Percentiles rank a stretch among this genome's conserved stretches.
These are phyloP conservation scores for Myxozyma mucilagina DNA, from an alignment of 805 yeast genomes.

Conservation along the genomic window DNA sequence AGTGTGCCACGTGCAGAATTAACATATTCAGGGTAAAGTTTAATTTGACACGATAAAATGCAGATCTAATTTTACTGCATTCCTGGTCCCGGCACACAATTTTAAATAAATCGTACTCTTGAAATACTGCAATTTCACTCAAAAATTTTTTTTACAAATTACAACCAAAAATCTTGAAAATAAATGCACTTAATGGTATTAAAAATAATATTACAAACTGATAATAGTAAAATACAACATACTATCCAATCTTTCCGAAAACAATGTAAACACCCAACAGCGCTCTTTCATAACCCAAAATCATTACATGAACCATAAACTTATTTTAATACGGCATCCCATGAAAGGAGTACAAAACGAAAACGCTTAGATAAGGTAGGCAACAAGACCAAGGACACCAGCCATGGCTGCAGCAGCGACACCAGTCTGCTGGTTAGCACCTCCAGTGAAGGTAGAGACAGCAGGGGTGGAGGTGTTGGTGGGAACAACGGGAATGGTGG, in stretches of 20 bases:
- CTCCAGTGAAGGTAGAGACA: conserved; percentile 32
- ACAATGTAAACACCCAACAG: background rate
- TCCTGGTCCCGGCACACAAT: too few species aligned
- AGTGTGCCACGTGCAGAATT: too few species aligned
- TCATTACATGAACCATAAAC: background rate
- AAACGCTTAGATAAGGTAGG: conserved; percentile 32
- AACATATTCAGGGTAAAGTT: too few species aligned
- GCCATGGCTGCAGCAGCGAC: conserved; percentile 29
- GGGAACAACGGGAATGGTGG: conserved; percentile 18
- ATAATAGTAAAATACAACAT: conserved; percentile 3
- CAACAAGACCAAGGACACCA: conserved; percentile 36
- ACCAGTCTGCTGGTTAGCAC: conserved; percentile 24
- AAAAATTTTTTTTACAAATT: too few species aligned
- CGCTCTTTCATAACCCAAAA: conserved; percentile 3
- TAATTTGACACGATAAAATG: too few species aligned
- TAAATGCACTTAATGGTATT: background rate
- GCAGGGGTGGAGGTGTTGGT: conserved; percentile 33
- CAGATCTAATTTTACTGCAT: too few species aligned
- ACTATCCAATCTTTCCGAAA: conserved; percentile 2
- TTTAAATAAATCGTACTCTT: too few species aligned
- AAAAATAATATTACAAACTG: background rate
- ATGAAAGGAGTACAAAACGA: background rate
- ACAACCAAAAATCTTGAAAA: too few species aligned
- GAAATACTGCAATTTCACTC: too few species aligned
- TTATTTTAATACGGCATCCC: background rate